These are phyloP conservation scores for Nyctanthes arbortristis DNA, from an alignment of 257 asterid genomes.

Conservation along the genomic window DNA sequence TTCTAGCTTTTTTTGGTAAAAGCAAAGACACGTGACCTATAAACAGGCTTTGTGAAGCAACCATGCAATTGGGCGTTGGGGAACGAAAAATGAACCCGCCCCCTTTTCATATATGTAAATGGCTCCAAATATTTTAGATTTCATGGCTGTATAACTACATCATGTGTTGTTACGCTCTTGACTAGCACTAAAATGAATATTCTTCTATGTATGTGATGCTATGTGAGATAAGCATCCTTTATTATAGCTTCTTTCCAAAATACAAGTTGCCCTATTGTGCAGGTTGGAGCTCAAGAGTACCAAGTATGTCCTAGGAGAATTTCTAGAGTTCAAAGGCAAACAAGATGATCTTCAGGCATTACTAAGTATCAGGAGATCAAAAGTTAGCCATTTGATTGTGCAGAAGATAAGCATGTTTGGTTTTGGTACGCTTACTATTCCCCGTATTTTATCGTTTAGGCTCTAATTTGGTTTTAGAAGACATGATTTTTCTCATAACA, in stretches of 20 bases:
- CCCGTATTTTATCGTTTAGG: conserved; percentile 10
- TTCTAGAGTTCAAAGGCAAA: conserved; percentile 86
- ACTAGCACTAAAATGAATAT: neutral
- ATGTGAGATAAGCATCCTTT: neutral
- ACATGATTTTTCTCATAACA: neutral
- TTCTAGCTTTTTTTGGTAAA: neutral
- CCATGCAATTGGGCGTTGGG: neutral
- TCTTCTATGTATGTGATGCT: neutral
- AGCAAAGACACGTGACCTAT: conserved; percentile 4
- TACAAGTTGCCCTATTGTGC: conserved; percentile 21
- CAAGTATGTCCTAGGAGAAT: conserved; percentile 79
- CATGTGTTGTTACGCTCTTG: too few species aligned
- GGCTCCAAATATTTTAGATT: neutral
- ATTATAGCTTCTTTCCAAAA: neutral
- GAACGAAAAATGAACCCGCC: neutral
- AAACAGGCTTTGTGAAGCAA: neutral
- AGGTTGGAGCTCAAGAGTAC: conserved; percentile 86
- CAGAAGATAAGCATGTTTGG: conserved; percentile 98
- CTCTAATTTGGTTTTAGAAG: neutral
- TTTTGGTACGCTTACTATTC: conserved; percentile 51
- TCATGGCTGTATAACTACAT: neutral
- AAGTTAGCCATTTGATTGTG: conserved; percentile 65
- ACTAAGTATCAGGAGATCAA: conserved; percentile 77
- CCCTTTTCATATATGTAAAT: too few species aligned
- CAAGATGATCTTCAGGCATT: conserved; percentile 69